Evolutionary conservation across 2,329 filamentous ascomycete genomes (phyloP).

Genomic region (Amesomyces nigricolor): DNA sequence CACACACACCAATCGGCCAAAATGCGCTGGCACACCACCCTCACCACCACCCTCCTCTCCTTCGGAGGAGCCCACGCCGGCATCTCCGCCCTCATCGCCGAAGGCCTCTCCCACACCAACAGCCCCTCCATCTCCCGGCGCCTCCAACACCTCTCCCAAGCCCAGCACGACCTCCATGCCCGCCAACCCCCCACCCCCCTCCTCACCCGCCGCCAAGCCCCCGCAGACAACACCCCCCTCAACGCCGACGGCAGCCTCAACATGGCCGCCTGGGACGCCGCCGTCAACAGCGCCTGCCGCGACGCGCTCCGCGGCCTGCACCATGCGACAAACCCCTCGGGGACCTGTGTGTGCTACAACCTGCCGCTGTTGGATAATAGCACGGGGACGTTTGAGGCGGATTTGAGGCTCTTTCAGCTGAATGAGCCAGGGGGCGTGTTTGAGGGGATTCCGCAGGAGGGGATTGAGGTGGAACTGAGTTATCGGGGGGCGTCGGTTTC

Average conservation of each 20-base stretch:
- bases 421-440: conserved; percentile 53
- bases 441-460: conserved; percentile 43
- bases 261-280: conserved; percentile 50
- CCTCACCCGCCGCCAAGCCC: conserved; percentile 18
- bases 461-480: conserved; percentile 50
- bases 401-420: conserved; percentile 68
- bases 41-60: conserved; percentile 35
- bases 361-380: conserved; percentile 62
- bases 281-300: conserved; percentile 55
- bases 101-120: conserved; percentile 23
- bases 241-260: conserved; percentile 45
- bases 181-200: conserved; percentile 20
- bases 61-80: conserved; percentile 34
- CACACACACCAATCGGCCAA: conserved; percentile 15
- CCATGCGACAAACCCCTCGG: conserved; percentile 64
- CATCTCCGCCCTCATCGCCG: conserved; percentile 26
- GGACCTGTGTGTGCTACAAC: conserved; percentile 79
- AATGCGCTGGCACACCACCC: conserved; percentile 35
- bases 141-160: conserved; percentile 28
- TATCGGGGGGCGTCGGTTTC: conserved; percentile 52
- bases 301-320: conserved; percentile 49
- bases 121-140: conserved; percentile 27
- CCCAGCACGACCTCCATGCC: conserved; percentile 11
- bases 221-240: conserved; percentile 30
- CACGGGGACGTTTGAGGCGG: conserved; percentile 68